Evolutionary conservation across 1,284 basidiomycete species (phyloP), one percentile per base, ranked within the genome.

Genomic region (Tilletia horrida): DNA sequence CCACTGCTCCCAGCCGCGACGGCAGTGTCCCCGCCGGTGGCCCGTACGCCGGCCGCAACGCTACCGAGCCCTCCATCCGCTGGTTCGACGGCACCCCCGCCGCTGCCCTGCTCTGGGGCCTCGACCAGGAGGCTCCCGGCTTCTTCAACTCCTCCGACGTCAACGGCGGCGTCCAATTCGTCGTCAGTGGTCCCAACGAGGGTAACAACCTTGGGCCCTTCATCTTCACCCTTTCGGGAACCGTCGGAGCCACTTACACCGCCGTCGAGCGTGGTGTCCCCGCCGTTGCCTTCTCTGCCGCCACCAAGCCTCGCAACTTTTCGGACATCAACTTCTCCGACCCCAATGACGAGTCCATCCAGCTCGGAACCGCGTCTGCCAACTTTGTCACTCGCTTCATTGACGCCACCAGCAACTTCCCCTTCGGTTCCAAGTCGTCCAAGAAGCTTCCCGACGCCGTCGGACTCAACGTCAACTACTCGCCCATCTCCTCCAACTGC

Each of bases 31-130:
- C 70, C 25, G 64, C 67, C 11, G 69, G 73, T 2, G 67, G 72
- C 4, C 75, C 73, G 1, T 74, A 62, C 55, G 64, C 67, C 23
- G 73, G 69, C 31, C 57, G 67, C 18, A 72, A 75, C 66, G 65
- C 67, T 18, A 69, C 62, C 29, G 76, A 71, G 62, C 52, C 67
- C 9, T 71, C 45, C 23, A 55, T 77, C 43, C 66, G 69, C 16
- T 79, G 76, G 65, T 73, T 76, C 57, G 72, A 77, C 66, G 71
- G 68, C 8, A 78, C 77, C 14, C 76, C 75, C 6, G 73, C 69
- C 25, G 76, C 72, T 27, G 62, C 65, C 7, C 64, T 69, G 11
- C 68, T 73, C 27, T 75, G 69, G 72, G 73, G 69, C 8, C 67
- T 79, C 3, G 73, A 75, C 59, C 52, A 74, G 47, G 71, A 74